phyloP scores from a whole-genome alignment of 768 basidiomycete species.

The Rhizopogon vinicolor region DNA sequence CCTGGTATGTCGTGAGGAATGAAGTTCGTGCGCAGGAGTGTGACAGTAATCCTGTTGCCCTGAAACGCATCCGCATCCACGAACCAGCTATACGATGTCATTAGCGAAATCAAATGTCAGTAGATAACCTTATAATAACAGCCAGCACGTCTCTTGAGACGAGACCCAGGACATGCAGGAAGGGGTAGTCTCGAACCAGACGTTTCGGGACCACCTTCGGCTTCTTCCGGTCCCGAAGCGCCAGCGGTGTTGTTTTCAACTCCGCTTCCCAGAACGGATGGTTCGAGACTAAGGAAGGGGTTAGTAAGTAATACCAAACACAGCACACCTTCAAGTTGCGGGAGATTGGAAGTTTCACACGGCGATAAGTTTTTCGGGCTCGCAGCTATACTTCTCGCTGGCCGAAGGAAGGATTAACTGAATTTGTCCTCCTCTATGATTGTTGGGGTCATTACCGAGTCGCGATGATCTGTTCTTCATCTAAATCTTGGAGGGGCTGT shows the following conservation, averaged over 20 bases:
- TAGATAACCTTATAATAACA: slow-evolving; percentile 65
- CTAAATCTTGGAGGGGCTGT: slow-evolving; percentile 32
- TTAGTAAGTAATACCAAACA: slow-evolving; percentile 71
- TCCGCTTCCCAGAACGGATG: no score
- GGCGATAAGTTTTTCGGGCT: no score
- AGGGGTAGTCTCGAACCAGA: no score
- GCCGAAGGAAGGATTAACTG: slow-evolving; percentile 6
- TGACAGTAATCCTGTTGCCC: slow-evolving; percentile 78
- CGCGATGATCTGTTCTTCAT: slow-evolving; percentile 26
- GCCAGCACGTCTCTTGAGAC: slow-evolving; percentile 83
- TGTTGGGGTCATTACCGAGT: not conserved
- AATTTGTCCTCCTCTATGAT: slow-evolving; percentile 21
- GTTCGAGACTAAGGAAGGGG: no score
- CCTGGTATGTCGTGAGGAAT: slow-evolving; percentile 57
- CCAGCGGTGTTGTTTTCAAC: no score
- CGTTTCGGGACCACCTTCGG: no score
- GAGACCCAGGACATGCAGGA: slow-evolving; percentile 72
- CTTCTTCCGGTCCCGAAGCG: no score
- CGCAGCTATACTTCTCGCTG: no score
- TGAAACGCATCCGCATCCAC: slow-evolving; percentile 85
- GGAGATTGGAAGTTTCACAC: slow-evolving; percentile 90
- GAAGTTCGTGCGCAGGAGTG: slow-evolving; percentile 77
- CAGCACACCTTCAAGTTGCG: slow-evolving; percentile 73
- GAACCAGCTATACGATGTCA: slow-evolving; percentile 58
- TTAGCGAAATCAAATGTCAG: not conserved